These are phyloP conservation scores for Trebouxia sp. DNA, from an alignment of 139 green algal species.

Conservation along the genomic window DNA sequence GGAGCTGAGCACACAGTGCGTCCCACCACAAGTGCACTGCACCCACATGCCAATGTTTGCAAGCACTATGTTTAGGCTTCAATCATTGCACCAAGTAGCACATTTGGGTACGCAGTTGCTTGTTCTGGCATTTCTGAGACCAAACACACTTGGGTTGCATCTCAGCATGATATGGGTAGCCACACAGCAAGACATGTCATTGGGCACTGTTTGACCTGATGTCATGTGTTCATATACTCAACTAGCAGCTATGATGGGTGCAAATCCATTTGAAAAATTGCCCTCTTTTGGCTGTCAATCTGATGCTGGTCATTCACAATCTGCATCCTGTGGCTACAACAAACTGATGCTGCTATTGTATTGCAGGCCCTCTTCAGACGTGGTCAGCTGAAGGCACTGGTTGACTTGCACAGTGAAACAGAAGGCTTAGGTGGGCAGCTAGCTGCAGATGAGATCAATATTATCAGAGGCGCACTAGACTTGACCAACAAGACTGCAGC, in stretches of 20 bases:
- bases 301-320: not conserved
- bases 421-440: conserved; percentile 72
- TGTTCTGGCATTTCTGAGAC: no score
- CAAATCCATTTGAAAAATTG: not conserved
- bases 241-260: not conserved
- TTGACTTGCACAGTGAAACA: conserved; percentile 40
- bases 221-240: not conserved
- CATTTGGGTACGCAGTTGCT: no score
- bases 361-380: conserved; percentile 45
- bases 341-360: no score
- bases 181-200: no score
- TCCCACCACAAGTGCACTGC: not conserved
- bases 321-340: not conserved
- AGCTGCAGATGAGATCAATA: conserved; percentile 36
- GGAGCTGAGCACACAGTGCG: conserved; percentile 36
- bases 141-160: no score
- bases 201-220: not conserved
- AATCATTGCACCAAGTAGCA: no score
- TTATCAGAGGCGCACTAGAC: conserved; percentile 66
- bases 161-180: no score
- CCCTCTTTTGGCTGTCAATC: not conserved
- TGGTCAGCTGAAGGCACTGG: conserved; percentile 44
- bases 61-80: not conserved
- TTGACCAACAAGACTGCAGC: conserved; percentile 57
- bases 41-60: not conserved